phyloP scores from a whole-genome alignment of 2,329 filamentous ascomycete genomes.

The Hypocreales sp. region DNA sequence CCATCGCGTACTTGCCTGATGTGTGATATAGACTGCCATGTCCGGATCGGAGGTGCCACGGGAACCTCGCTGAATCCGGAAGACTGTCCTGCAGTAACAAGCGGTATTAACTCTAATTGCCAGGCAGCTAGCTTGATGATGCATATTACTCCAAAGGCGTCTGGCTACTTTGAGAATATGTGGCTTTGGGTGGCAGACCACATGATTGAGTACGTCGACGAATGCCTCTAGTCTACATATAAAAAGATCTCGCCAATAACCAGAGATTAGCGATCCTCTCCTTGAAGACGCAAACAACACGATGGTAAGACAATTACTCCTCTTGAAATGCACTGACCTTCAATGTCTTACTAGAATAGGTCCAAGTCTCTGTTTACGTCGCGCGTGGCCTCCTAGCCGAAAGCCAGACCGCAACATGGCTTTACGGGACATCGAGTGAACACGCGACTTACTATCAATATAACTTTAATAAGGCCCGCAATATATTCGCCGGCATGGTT shows the following conservation, averaged over 20 bases:
- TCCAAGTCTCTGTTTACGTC: no score
- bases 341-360: no score
- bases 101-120: slow-evolving; percentile 35
- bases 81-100: slow-evolving; percentile 33
- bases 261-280: neutral
- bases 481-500: no score
- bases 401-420: no score
- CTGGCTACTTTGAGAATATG: slow-evolving; percentile 16
- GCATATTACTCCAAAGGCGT: neutral
- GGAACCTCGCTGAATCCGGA: slow-evolving; percentile 49
- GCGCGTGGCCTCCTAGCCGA: no score
- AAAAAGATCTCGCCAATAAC: no score
- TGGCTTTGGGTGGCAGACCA: neutral
- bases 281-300: neutral
- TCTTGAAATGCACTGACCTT: no score
- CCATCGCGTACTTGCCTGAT: slow-evolving; percentile 23
- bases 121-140: slow-evolving; percentile 32
- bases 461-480: no score
- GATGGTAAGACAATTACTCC: no score
- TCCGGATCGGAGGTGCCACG: slow-evolving; percentile 54
- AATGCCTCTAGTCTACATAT: neutral
- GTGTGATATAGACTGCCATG: slow-evolving; percentile 55
- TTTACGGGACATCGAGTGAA: no score
- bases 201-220: neutral
- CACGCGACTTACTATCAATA: no score